A percentile compares a stretch with the other conserved stretches of the same genome.
These are phyloP conservation scores for Coniosporium tulheliwenetii DNA, from an alignment of 2,329 filamentous ascomycete species.

Conservation along the genomic window DNA sequence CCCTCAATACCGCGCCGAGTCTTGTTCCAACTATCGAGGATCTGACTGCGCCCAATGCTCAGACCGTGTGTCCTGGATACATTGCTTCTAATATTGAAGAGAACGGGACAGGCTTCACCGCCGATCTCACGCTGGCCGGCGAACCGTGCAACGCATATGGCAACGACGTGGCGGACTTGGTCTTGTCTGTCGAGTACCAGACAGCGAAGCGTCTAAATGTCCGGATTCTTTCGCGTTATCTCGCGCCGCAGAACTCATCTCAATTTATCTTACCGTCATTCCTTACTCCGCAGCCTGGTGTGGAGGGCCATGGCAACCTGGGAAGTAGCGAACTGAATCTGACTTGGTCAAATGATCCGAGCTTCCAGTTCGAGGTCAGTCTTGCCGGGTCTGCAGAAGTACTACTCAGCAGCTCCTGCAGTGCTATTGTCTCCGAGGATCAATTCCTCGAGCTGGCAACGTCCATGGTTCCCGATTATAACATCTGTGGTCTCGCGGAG, in stretches of 20 bases:
- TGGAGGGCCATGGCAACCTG: not conserved
- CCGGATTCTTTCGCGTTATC: constrained; percentile 11
- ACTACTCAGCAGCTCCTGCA: constrained; percentile 14
- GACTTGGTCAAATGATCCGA: constrained; percentile 10
- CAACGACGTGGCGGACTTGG: constrained; percentile 11
- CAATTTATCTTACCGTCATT: constrained; percentile 4
- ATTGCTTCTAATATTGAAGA: constrained; percentile 10
- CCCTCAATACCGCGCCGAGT: constrained; percentile 9
- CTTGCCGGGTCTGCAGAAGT: constrained; percentile 11
- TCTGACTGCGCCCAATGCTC: constrained; percentile 11
- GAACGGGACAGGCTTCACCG: constrained; percentile 9
- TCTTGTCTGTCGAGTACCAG: constrained; percentile 13
- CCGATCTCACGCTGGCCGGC: constrained; percentile 13
- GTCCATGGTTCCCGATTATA: constrained; percentile 12
- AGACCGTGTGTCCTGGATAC: constrained; percentile 13
- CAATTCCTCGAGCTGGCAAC: constrained; percentile 16
- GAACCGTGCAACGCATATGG: constrained; percentile 13
- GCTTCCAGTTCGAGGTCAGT: constrained; percentile 13
- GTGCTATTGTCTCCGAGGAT: constrained; percentile 14
- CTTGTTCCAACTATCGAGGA: constrained; percentile 12
- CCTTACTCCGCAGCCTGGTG: not conserved
- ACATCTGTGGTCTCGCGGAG: constrained; percentile 16
- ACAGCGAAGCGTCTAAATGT: constrained; percentile 11
- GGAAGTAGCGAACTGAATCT: constrained; percentile 12
- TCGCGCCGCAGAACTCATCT: constrained; percentile 9